phyloP scores from a whole-genome alignment of 2,329 filamentous ascomycete species.

The Tolypocladium amazonense region DNA sequence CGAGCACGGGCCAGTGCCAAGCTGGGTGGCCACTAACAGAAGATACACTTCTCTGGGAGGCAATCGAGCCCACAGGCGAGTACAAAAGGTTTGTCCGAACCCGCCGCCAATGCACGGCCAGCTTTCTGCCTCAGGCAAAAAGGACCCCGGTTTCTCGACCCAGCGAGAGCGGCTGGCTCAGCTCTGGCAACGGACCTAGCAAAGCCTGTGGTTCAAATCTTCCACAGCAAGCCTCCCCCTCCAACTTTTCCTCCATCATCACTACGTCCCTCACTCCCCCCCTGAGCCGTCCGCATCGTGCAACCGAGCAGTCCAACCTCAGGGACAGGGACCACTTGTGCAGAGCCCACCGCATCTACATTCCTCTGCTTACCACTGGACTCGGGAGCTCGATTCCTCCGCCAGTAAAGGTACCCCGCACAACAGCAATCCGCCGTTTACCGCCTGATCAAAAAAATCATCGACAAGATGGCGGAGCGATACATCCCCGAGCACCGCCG shows the following conservation, averaged over 20 bases:
- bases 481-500: conserved; percentile 99
- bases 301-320: not conserved
- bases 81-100: not conserved
- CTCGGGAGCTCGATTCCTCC: conserved; percentile 1
- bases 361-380: not conserved
- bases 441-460: conserved; percentile 12
- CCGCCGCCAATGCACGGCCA: not conserved
- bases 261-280: not conserved
- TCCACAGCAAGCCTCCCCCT: conserved; percentile 5
- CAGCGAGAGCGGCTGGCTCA: conserved; percentile 7
- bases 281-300: not conserved
- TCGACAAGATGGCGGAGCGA: conserved; percentile 80
- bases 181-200: conserved; percentile 9
- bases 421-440: not conserved
- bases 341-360: not conserved
- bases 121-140: conserved; percentile 7
- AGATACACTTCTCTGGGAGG: not conserved
- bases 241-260: conserved; percentile 1
- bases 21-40: not conserved
- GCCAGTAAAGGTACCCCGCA: conserved; percentile 4
- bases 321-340: not conserved
- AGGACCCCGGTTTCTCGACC: conserved; percentile 1
- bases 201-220: conserved; percentile 5
- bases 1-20: not conserved
- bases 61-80: not conserved